phyloP scores from a whole-genome alignment of 2,329 filamentous ascomycete species.

The Myotisia sp. region DNA sequence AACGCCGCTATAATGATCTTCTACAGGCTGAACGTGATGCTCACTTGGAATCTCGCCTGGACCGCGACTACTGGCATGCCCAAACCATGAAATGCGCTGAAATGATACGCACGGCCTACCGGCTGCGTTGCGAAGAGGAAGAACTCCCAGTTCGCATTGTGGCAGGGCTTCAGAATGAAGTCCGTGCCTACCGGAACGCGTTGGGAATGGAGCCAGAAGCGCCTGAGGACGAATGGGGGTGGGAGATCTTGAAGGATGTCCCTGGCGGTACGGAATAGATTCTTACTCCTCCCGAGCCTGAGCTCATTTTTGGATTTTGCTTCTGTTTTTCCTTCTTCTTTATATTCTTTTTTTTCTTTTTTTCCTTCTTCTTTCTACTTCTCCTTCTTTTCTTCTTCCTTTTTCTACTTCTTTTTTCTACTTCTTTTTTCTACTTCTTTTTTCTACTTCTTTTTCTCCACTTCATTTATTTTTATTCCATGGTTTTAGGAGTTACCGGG shows the following conservation, averaged over 20 bases:
- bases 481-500: no score
- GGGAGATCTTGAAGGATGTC: conserved; percentile 33
- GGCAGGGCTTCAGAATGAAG: conserved; percentile 35
- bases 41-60: conserved; percentile 35
- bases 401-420: no score
- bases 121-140: conserved; percentile 36
- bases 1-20: conserved; percentile 36
- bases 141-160: conserved; percentile 31
- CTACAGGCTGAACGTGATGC: conserved; percentile 38
- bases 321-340: no score
- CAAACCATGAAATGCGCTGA: conserved; percentile 35
- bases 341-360: no score
- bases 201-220: conserved; percentile 36
- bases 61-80: conserved; percentile 36
- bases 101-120: conserved; percentile 36
- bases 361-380: no score
- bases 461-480: no score
- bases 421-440: no score
- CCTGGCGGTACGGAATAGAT: conserved; percentile 11
- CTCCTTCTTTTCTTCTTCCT: no score
- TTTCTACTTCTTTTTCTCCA: no score
- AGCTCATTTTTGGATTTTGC: no score
- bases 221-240: conserved; percentile 36
- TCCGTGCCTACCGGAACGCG: conserved; percentile 34
- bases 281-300: no score